phyloP scores from a whole-genome alignment of 805 yeast species.

The Metschnikowia cerradonensis region DNA sequence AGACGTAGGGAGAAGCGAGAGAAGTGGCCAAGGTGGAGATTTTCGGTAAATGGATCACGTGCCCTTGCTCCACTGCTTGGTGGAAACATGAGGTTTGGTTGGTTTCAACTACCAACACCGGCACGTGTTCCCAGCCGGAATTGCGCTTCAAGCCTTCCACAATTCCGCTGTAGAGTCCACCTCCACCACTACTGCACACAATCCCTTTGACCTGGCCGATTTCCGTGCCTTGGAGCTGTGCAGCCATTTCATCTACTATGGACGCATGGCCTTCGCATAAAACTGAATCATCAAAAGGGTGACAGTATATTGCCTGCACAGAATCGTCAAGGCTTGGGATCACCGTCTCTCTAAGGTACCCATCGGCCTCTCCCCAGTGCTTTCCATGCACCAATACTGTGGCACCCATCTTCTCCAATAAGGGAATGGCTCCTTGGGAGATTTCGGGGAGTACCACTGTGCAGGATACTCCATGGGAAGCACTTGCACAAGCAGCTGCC shows the following conservation, averaged over 20 bases:
- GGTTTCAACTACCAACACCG: conserved; percentile 49
- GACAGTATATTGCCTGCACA: conserved; percentile 44
- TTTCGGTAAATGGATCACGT: conserved; percentile 41
- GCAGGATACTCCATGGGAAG: conserved; percentile 35
- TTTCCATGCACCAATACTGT: conserved; percentile 44
- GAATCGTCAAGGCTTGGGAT: conserved; percentile 17
- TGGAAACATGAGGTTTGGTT: conserved; percentile 57
- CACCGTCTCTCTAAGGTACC: conserved; percentile 26
- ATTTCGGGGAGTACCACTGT: conserved; percentile 59
- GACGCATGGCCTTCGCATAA: conserved; percentile 54
- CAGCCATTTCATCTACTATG: conserved; percentile 36
- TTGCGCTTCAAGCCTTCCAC: conserved; percentile 37
- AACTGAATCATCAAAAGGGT: conserved; percentile 48
- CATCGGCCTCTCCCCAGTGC: conserved; percentile 50
- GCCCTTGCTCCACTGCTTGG: conserved; percentile 44
- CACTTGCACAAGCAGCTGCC: conserved; percentile 49
- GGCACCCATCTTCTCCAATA: conserved; percentile 48
- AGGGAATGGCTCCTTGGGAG: conserved; percentile 44
- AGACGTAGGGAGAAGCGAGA: conserved; percentile 57
- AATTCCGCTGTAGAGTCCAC: conserved; percentile 53
- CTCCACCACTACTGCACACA: conserved; percentile 56
- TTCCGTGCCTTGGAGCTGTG: conserved; percentile 20
- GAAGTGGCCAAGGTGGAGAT: conserved; percentile 58
- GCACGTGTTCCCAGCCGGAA: conserved; percentile 22
- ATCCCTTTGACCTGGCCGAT: conserved; percentile 36